These are phyloP conservation scores for Dothideomycetes sp. DNA, from an alignment of 2,329 filamentous ascomycete species.

Conservation along the genomic window DNA sequence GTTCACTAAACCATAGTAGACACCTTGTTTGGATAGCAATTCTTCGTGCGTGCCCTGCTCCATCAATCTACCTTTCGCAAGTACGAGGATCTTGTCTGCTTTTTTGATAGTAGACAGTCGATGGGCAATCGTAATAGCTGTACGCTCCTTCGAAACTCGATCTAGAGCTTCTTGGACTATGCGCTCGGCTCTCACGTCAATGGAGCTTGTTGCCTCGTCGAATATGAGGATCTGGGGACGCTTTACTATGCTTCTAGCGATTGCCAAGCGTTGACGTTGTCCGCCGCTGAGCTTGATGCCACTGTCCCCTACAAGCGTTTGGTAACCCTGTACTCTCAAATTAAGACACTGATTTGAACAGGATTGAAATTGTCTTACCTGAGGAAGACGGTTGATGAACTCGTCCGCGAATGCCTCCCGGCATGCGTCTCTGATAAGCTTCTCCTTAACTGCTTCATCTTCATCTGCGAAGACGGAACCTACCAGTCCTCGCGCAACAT, in stretches of 20 bases:
- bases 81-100: conserved; percentile 36
- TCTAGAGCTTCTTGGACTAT: conserved; percentile 23
- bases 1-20: conserved; percentile 32
- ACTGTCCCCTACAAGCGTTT: conserved; percentile 23
- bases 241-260: conserved; percentile 25
- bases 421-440: conserved; percentile 24
- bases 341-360: neutral
- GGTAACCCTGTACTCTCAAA: conserved; percentile 15
- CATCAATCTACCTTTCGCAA: conserved; percentile 29
- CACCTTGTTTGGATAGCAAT: conserved; percentile 25
- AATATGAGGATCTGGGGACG: conserved; percentile 23
- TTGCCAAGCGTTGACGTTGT: conserved; percentile 24
- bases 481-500: conserved; percentile 24
- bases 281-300: conserved; percentile 23
- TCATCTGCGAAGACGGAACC: conserved; percentile 14
- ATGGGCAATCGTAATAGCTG: conserved; percentile 32
- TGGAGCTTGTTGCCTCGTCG: conserved; percentile 27
- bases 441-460: conserved; percentile 16
- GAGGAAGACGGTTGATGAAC: conserved; percentile 24
- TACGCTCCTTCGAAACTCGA: conserved; percentile 19
- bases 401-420: conserved; percentile 22
- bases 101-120: conserved; percentile 31
- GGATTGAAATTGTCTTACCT: neutral
- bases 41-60: conserved; percentile 33
- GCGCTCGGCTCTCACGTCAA: conserved; percentile 23